Conservation (phyloP, 116 monocot genomes). For the Trichopus zeylanicus region DNA sequence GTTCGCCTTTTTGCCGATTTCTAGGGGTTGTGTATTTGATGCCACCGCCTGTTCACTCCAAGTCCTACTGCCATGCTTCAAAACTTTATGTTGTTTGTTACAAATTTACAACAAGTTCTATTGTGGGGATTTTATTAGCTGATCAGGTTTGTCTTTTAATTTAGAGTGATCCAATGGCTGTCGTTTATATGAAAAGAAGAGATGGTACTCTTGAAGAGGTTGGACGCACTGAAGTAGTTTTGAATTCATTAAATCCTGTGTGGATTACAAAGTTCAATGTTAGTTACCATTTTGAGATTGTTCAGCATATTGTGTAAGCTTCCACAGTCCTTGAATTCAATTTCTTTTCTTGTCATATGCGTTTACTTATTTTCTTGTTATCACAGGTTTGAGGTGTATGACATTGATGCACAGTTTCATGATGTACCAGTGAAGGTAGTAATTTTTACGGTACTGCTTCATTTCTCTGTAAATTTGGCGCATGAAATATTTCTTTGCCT, state of each 20-base stretch:
- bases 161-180: conserved; percentile 88
- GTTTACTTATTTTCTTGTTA: conserved; percentile 2
- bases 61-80: not conserved
- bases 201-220: conserved; percentile 88
- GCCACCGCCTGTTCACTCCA: too few relatives aligned
- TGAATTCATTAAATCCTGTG: conserved; percentile 76
- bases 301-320: conserved; percentile 90
- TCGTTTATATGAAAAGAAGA: conserved; percentile 64
- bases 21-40: not conserved
- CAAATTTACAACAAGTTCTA: conserved; percentile 7
- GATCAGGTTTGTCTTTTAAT: conserved; percentile 18
- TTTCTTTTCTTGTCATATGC: not conserved
- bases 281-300: conserved; percentile 81
- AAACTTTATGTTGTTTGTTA: too few relatives aligned
- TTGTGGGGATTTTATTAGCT: conserved; percentile 13
- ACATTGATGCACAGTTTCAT: conserved; percentile 77
- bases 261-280: conserved; percentile 63
- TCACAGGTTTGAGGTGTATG: conserved; percentile 79
- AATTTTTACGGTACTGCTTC: not conserved
- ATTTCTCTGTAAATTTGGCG: not conserved
- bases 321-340: conserved; percentile 14
- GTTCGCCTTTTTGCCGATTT: too few relatives aligned
- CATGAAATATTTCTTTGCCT: not conserved
- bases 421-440: conserved; percentile 68
- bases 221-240: conserved; percentile 82